Percentiles rank a stretch among this genome's conserved stretches.
Evolutionary conservation across 345 rosid species (phyloP).

Genomic region (Salix purpurea): DNA sequence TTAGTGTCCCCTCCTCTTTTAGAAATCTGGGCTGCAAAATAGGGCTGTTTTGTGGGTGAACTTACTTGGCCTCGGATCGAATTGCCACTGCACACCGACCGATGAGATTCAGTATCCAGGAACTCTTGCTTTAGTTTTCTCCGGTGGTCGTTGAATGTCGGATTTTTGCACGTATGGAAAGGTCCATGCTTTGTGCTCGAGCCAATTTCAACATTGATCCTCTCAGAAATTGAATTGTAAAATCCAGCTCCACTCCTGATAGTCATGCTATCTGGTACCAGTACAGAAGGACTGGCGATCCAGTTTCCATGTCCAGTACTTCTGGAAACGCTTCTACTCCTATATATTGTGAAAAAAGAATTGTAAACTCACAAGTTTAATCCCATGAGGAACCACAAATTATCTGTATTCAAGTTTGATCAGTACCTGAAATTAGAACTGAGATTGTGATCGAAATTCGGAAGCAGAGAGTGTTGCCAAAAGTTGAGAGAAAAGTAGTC

Average conservation of each 20-base stretch:
- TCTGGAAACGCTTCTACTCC: conserved; percentile 4
- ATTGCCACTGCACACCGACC: not conserved
- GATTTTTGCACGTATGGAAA: not conserved
- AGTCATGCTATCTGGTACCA: conserved; percentile 1
- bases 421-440: conserved; percentile 29
- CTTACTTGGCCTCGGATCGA: not conserved
- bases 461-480: conserved; percentile 30
- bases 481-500: conserved; percentile 20
- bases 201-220: not conserved
- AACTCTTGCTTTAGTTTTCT: conserved; percentile 5
- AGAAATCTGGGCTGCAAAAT: not conserved
- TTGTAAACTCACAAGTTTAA: not conserved
- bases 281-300: conserved; percentile 6
- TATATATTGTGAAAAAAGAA: not conserved
- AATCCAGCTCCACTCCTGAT: not conserved
- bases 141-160: conserved; percentile 1
- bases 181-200: conserved; percentile 18
- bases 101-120: not conserved
- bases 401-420: not conserved
- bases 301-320: conserved; percentile 11
- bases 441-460: conserved; percentile 13
- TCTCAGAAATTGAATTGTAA: not conserved
- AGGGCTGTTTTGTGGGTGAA: not conserved
- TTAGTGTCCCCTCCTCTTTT: not conserved
- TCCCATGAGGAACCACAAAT: not conserved